Evolutionary conservation across 768 basidiomycete genomes (phyloP).

Genomic region (Leccinum obscurum): DNA sequence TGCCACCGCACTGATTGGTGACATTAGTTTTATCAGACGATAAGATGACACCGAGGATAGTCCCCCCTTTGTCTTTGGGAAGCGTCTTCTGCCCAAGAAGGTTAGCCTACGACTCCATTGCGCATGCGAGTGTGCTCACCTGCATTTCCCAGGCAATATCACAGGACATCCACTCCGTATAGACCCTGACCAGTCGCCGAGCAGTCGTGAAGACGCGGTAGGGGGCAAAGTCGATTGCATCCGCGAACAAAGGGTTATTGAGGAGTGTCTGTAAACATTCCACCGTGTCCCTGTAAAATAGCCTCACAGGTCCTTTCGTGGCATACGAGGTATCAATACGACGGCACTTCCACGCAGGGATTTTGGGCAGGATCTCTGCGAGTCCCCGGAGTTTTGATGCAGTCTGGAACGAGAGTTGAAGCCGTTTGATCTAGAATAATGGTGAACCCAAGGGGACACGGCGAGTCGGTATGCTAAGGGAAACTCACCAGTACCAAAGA

Average conservation of each 20-base stretch:
- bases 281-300: background rate
- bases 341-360: background rate
- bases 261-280: background rate
- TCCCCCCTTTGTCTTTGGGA: background rate
- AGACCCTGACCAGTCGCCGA: background rate
- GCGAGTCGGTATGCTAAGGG: background rate
- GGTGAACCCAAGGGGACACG: background rate
- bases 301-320: background rate
- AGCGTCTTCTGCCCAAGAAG: background rate
- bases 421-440: conserved; percentile 7
- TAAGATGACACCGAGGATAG: background rate
- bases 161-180: conserved; percentile 24
- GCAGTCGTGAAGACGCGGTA: background rate
- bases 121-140: conserved; percentile 3
- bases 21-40: background rate
- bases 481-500: background rate
- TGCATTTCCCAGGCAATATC: conserved; percentile 30
- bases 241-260: conserved; percentile 4
- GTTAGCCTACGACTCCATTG: background rate
- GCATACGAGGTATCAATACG: background rate
- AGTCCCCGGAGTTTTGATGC: conserved; percentile 17
- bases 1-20: background rate
- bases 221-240: background rate
- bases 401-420: conserved; percentile 21
- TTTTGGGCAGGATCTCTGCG: background rate